These are phyloP conservation scores for Boletus eberwhitei DNA, from an alignment of 768 basidiomycete genomes.

Conservation along the genomic window DNA sequence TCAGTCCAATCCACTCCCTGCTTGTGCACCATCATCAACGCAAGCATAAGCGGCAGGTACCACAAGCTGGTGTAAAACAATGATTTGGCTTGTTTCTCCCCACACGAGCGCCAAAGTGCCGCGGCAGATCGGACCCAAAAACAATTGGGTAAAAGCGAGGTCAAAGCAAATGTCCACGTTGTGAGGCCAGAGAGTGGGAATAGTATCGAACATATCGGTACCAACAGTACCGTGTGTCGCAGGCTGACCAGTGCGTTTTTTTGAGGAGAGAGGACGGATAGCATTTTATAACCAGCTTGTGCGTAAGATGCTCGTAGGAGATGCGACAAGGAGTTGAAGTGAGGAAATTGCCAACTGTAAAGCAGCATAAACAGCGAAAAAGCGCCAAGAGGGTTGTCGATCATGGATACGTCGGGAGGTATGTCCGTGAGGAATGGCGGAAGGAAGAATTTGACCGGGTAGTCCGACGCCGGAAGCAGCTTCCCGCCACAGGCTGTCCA, in stretches of 20 bases:
- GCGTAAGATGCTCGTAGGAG: slow-evolving; percentile 86
- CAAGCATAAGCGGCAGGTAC: slow-evolving; percentile 87
- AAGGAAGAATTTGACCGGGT: slow-evolving; percentile 59
- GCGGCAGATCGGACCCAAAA: slow-evolving; percentile 67
- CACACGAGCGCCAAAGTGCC: slow-evolving; percentile 67
- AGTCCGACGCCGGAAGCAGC: slow-evolving; percentile 59
- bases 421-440: slow-evolving; percentile 52
- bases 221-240: slow-evolving; percentile 72
- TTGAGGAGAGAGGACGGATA: slow-evolving; percentile 70
- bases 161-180: slow-evolving; percentile 84
- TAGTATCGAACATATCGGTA: slow-evolving; percentile 75
- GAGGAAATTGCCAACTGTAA: slow-evolving; percentile 98
- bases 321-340: slow-evolving; percentile 93
- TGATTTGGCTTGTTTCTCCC: slow-evolving; percentile 73
- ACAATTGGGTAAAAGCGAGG: slow-evolving; percentile 71
- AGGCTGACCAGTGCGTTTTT: slow-evolving; percentile 85
- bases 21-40: slow-evolving; percentile 95
- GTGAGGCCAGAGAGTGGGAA: slow-evolving; percentile 89
- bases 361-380: slow-evolving; percentile 79
- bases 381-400: slow-evolving; percentile 81
- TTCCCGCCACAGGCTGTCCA: slow-evolving; percentile 94
- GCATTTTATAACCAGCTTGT: slow-evolving; percentile 91
- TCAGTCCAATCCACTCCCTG: slow-evolving; percentile 74
- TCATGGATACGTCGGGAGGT: slow-evolving; percentile 43
- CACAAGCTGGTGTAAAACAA: slow-evolving; percentile 82